A percentile compares a stretch with the other conserved stretches of the same genome.
phyloP scores from a whole-genome alignment of 1,284 basidiomycete genomes.

The Cutaneotrichosporon cutaneum region DNA sequence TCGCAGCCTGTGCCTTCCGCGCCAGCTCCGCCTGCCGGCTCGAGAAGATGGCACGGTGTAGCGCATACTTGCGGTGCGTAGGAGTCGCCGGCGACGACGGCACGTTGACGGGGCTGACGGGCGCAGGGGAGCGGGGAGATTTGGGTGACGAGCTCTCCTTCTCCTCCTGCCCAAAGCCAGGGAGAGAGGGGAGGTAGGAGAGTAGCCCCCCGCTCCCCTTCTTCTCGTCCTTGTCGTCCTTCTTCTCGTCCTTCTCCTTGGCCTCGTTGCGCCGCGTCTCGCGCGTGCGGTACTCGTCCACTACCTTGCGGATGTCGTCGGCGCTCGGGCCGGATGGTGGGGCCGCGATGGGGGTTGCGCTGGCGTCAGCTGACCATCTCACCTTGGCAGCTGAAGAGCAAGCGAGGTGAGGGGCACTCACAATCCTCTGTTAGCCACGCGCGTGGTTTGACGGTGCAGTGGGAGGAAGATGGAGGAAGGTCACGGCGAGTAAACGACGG shows the following conservation, averaged over 20 bases:
- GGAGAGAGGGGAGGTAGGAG: background rate
- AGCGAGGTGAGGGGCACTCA: constrained; percentile 11
- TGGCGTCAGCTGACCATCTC: constrained; percentile 30
- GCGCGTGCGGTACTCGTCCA: constrained; percentile 45
- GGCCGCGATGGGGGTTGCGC: constrained; percentile 41
- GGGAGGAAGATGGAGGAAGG: background rate
- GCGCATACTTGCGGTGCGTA: constrained; percentile 47
- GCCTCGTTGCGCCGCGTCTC: constrained; percentile 37
- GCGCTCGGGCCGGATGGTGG: constrained; percentile 37
- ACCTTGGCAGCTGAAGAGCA: too few species aligned
- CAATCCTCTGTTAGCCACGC: constrained; percentile 25
- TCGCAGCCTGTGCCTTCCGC: constrained; percentile 39
- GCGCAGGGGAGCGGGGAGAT: background rate
- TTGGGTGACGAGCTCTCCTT: constrained; percentile 6
- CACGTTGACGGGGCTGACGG: constrained; percentile 18
- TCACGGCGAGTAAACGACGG: background rate
- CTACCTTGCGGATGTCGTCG: constrained; percentile 51
- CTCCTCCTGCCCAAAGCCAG: background rate
- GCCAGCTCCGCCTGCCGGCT: constrained; percentile 44
- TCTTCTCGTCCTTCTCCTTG: constrained; percentile 18
- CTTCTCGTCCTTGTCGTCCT: constrained; percentile 11
- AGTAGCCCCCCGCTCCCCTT: background rate
- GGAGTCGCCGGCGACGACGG: constrained; percentile 21
- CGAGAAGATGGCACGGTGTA: constrained; percentile 50
- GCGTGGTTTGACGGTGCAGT: background rate